These are phyloP conservation scores for Calonectria crousiana DNA, from an alignment of 2,329 filamentous ascomycete genomes.

Conservation along the genomic window DNA sequence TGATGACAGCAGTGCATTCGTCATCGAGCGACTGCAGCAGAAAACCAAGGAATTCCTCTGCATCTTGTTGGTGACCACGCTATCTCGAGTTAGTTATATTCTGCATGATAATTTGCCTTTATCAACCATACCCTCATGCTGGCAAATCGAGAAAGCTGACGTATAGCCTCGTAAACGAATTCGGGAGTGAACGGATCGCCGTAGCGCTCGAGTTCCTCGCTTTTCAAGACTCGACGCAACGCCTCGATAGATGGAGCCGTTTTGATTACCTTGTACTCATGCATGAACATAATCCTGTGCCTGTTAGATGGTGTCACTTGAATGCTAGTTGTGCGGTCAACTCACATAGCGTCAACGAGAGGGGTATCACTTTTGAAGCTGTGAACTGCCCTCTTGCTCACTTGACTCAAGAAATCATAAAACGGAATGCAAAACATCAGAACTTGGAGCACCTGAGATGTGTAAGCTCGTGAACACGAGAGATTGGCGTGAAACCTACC, in stretches of 20 bases:
- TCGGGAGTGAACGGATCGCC: slow-evolving; percentile 93
- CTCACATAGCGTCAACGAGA: slow-evolving; percentile 91
- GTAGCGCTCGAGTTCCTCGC: slow-evolving; percentile 87
- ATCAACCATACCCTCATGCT: slow-evolving; percentile 82
- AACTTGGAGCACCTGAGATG: slow-evolving; percentile 86
- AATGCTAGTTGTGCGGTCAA: slow-evolving; percentile 32
- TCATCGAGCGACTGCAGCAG: slow-evolving; percentile 93
- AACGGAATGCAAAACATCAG: slow-evolving; percentile 95
- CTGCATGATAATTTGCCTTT: too few relatives aligned
- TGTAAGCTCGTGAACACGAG: slow-evolving; percentile 47
- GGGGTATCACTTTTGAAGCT: slow-evolving; percentile 97
- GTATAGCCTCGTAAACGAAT: slow-evolving; percentile 94
- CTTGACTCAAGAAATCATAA: slow-evolving; percentile 90
- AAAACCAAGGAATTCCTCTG: slow-evolving; percentile 96
- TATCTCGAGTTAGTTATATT: slow-evolving; percentile 49
- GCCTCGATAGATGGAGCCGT: slow-evolving; percentile 81
- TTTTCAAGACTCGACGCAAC: slow-evolving; percentile 80
- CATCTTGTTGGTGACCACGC: slow-evolving; percentile 97
- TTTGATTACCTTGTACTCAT: slow-evolving; percentile 88
- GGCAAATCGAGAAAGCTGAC: slow-evolving; percentile 86
- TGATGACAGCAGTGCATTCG: slow-evolving; percentile 85
- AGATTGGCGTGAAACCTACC: slow-evolving; percentile 66
- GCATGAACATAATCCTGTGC: slow-evolving; percentile 91
- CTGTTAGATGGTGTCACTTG: slow-evolving; percentile 10
- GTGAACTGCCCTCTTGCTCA: slow-evolving; percentile 85